Percentiles rank a stretch among this genome's conserved stretches.
Evolutionary conservation across 441 rosid species (phyloP).

Genomic region (Theobroma grandiflorum): DNA sequence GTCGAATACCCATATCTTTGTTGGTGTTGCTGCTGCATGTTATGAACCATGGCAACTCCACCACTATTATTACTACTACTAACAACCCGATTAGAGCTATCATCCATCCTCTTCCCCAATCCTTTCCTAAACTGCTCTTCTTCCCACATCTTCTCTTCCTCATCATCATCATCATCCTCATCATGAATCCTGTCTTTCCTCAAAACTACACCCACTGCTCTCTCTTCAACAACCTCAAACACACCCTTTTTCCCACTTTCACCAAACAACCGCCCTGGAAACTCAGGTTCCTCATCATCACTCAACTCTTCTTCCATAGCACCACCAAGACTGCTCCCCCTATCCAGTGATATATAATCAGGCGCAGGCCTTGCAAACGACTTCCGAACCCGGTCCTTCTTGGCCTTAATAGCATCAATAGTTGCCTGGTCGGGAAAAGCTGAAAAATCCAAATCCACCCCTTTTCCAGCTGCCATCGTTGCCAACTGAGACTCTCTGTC

Average conservation of each 20-base stretch:
- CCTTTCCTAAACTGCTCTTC: slow-evolving; percentile 93
- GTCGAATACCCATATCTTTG: slow-evolving; percentile 44
- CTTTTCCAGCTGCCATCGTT: slow-evolving; percentile 37
- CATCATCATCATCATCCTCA: slow-evolving; percentile 67
- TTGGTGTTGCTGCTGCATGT: slow-evolving; percentile 49
- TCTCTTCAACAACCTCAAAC: slow-evolving; percentile 61
- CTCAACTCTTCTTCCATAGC: slow-evolving; percentile 60
- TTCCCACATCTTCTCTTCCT: slow-evolving; percentile 90
- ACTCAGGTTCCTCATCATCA: slow-evolving; percentile 86
- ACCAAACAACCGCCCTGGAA: slow-evolving; percentile 61
- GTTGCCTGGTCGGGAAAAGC: slow-evolving; percentile 60
- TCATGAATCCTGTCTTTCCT: slow-evolving; percentile 24
- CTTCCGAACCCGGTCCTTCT: slow-evolving; percentile 71
- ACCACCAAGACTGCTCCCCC: slow-evolving; percentile 48
- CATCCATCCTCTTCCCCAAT: slow-evolving; percentile 87
- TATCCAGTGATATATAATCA: slow-evolving; percentile 79
- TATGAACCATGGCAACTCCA: slow-evolving; percentile 38
- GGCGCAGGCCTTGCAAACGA: slow-evolving; percentile 64
- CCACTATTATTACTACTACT: slow-evolving; percentile 32
- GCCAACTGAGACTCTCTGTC: slow-evolving; percentile 48
- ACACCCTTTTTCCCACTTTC: slow-evolving; percentile 64
- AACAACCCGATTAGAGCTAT: slow-evolving; percentile 47
- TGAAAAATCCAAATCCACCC: slow-evolving; percentile 31
- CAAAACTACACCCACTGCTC: slow-evolving; percentile 24
- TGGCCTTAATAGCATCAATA: slow-evolving; percentile 75